A percentile compares a stretch with the other conserved stretches of the same genome.
These are phyloP conservation scores for Eimeria necatrix DNA, from an alignment of 169 alveolate genomes.

Conservation along the genomic window DNA sequence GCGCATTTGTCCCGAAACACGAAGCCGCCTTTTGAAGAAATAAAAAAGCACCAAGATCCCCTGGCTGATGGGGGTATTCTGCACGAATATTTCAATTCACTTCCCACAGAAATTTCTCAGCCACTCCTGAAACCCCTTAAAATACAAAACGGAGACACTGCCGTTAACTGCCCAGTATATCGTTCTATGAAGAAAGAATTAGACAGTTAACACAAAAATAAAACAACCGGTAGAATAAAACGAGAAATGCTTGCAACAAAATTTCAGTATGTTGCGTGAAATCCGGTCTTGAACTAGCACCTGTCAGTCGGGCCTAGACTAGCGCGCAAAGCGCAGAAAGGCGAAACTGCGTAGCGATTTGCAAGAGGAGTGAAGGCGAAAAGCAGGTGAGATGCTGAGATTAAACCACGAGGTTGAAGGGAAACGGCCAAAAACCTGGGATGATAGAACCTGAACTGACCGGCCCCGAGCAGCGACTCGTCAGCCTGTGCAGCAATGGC, in stretches of 20 bases:
- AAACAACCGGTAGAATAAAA: constrained; percentile 56
- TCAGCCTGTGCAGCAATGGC: constrained; percentile 54
- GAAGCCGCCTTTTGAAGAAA: background rate
- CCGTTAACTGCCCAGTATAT: constrained; percentile 19
- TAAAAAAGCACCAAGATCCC: background rate
- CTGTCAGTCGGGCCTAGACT: constrained; percentile 59
- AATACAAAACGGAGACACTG: constrained; percentile 62
- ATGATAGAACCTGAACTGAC: constrained; percentile 70
- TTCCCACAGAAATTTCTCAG: constrained; percentile 3
- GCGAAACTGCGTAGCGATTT: constrained; percentile 50
- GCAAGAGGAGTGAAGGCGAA: background rate
- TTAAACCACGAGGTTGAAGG: constrained; percentile 35
- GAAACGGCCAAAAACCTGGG: constrained; percentile 71
- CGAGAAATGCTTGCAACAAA: background rate
- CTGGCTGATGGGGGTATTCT: background rate
- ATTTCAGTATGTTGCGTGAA: constrained; percentile 23
- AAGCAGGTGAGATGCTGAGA: background rate
- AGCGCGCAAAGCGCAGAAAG: constrained; percentile 45
- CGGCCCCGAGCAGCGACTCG: constrained; percentile 77
- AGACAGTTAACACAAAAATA: background rate
- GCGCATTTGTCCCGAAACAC: constrained; percentile 10
- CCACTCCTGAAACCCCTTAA: constrained; percentile 63
- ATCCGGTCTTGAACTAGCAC: constrained; percentile 59
- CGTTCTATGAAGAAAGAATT: background rate
- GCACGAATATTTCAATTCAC: constrained; percentile 17